phyloP scores from a whole-genome alignment of 148 eudicot species.

The Selenicereus undatus region DNA sequence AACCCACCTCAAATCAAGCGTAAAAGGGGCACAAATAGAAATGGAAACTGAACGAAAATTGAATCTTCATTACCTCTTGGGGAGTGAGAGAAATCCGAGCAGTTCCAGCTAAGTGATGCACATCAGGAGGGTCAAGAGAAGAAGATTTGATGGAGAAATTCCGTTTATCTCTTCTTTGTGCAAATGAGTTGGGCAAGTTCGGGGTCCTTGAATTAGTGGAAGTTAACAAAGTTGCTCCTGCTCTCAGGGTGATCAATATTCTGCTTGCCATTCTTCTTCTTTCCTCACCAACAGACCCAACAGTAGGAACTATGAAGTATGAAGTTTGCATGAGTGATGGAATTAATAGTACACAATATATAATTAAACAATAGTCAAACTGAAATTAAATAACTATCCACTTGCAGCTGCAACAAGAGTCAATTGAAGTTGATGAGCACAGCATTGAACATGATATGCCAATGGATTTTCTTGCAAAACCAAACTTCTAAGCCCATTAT shows the following conservation, averaged over 20 bases:
- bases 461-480: no score
- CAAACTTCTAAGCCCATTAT: no score
- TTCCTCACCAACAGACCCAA: neutral
- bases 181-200: neutral
- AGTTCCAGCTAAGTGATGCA: constrained; percentile 63
- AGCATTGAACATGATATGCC: no score
- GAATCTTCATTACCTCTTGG: constrained; percentile 40
- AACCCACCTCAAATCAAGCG: neutral
- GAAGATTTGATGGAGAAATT: constrained; percentile 26
- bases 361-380: no score
- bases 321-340: no score
- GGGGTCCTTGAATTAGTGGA: neutral
- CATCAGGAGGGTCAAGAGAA: constrained; percentile 67
- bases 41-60: constrained; percentile 12
- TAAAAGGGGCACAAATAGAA: neutral
- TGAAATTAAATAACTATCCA: no score
- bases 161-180: neutral
- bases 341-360: no score
- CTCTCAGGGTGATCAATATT: constrained; percentile 13
- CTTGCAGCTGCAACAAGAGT: no score
- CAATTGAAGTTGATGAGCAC: no score
- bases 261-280: constrained; percentile 20
- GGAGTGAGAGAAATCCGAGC: constrained; percentile 87
- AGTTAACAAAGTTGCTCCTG: constrained; percentile 15
- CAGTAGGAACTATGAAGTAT: neutral